Percentiles rank a stretch among this genome's conserved stretches.
These are phyloP conservation scores for Metarhizium brunneum DNA, from an alignment of 2,329 filamentous ascomycete species.

Conservation along the genomic window DNA sequence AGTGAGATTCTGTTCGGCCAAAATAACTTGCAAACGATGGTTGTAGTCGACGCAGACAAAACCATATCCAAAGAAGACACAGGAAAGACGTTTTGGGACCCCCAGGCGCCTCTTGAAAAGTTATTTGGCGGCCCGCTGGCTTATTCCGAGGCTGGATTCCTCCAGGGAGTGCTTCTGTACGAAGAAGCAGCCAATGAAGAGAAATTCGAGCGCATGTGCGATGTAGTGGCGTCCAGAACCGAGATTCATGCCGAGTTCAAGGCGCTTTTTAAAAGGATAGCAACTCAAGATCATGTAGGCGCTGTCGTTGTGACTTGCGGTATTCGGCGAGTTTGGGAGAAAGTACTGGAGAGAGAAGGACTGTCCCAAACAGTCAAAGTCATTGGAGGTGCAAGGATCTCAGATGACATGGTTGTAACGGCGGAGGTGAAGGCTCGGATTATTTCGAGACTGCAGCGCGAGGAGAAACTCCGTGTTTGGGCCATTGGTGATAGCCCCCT, in stretches of 20 bases:
- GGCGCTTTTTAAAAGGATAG: conserved; percentile 27
- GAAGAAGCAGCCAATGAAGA: conserved; percentile 31
- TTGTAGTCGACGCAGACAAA: conserved; percentile 50
- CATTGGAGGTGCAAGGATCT: conserved; percentile 41
- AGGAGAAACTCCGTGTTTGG: conserved; percentile 34
- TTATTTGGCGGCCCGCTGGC: conserved; percentile 37
- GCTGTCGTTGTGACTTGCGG: conserved; percentile 48
- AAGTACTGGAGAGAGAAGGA: conserved; percentile 33
- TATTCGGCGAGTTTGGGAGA: conserved; percentile 43
- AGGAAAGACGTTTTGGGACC: conserved; percentile 39
- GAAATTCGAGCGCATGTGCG: conserved; percentile 35
- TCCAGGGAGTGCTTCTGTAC: conserved; percentile 42
- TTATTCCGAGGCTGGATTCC: conserved; percentile 46
- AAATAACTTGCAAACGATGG: conserved; percentile 27
- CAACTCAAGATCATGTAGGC: conserved; percentile 25
- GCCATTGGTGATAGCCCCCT: conserved; percentile 53
- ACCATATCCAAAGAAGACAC: conserved; percentile 44
- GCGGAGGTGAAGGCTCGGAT: conserved; percentile 38
- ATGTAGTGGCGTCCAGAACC: conserved; percentile 29
- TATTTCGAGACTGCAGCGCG: conserved; percentile 29
- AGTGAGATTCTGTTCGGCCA: conserved; percentile 15
- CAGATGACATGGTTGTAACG: conserved; percentile 41
- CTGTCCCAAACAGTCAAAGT: conserved; percentile 34
- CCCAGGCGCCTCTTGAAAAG: conserved; percentile 22
- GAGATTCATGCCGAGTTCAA: conserved; percentile 38